Conservation (phyloP, 176 grass and related monocot genomes). For the Ensete ventricosum region DNA sequence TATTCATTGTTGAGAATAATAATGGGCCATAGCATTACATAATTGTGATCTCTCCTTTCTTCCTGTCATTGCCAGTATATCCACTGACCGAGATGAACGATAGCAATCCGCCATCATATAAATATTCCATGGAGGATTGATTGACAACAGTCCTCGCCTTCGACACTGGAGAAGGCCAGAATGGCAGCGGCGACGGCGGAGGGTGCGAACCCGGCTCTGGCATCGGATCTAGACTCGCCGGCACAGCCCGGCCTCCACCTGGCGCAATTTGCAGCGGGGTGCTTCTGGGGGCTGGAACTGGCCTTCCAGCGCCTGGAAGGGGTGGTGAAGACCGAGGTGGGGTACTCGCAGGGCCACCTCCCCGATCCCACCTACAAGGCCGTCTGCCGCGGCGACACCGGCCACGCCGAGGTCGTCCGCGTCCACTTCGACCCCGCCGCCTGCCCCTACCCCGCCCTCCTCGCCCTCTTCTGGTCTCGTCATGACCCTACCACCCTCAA, state of each 20-base stretch:
- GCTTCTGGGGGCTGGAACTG: conserved; percentile 97
- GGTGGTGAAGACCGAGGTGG: conserved; percentile 80
- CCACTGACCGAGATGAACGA: no score
- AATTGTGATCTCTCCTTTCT: no score
- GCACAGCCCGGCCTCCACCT: conserved; percentile 38
- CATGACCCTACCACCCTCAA: conserved; percentile 81
- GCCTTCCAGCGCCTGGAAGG: conserved; percentile 69
- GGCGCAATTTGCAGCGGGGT: conserved; percentile 87
- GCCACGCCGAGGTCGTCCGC: conserved; percentile 75
- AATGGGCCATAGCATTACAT: no score
- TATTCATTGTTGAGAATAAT: no score
- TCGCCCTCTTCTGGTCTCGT: conserved; percentile 77
- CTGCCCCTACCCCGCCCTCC: conserved; percentile 54
- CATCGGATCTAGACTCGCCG: conserved; percentile 42
- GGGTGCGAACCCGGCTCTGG: conserved; percentile 30
- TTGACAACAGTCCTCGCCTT: no score
- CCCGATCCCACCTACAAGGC: conserved; percentile 45
- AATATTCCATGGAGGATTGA: no score
- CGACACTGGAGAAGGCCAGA: no score
- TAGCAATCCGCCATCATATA: no score
- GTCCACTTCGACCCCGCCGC: conserved; percentile 58
- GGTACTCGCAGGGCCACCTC: conserved; percentile 67
- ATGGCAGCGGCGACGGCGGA: not conserved
- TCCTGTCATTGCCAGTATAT: no score
- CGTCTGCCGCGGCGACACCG: conserved; percentile 56